Percentiles rank a stretch among this genome's conserved stretches.
phyloP scores from a whole-genome alignment of 768 basidiomycete species.

The Mycena alexandri region DNA sequence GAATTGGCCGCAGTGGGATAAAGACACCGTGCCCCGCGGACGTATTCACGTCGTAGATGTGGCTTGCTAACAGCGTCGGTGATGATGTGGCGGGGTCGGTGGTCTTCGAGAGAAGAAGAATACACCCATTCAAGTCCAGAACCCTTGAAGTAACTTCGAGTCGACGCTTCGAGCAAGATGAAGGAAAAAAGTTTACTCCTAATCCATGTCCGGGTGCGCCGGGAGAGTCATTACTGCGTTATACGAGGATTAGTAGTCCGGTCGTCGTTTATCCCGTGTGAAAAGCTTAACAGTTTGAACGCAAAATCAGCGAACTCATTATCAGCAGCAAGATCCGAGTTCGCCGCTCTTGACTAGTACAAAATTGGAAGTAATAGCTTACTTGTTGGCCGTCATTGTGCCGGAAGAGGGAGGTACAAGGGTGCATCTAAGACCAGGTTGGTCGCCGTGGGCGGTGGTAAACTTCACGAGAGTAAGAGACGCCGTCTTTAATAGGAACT shows the following conservation, averaged over 20 bases:
- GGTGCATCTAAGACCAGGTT: not conserved
- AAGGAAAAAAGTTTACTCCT: not conserved
- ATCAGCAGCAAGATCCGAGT: constrained; percentile 17
- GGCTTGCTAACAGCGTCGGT: not conserved
- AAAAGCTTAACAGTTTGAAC: not conserved
- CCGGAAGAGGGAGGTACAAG: constrained; percentile 11
- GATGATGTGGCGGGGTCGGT: constrained; percentile 18
- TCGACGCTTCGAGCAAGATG: not conserved
- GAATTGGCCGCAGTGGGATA: constrained; percentile 7
- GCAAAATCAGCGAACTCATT: not conserved
- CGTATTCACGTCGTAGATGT: constrained; percentile 19
- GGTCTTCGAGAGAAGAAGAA: constrained; percentile 15
- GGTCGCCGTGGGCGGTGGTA: constrained; percentile 24
- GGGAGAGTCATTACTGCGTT: constrained; percentile 14
- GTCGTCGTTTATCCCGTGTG: too few species aligned
- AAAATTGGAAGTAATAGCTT: not conserved
- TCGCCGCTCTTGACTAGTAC: constrained; percentile 1
- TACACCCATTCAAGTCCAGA: too few species aligned
- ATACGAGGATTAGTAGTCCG: not conserved
- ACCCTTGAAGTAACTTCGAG: not conserved
- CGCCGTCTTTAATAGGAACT: constrained; percentile 10
- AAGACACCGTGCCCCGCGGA: not conserved
- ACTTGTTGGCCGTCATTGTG: not conserved
- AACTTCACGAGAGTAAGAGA: constrained; percentile 29
- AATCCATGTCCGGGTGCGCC: constrained; percentile 5